Evolutionary conservation across 306 rosid species (phyloP).

Genomic region (Morella rubra): DNA sequence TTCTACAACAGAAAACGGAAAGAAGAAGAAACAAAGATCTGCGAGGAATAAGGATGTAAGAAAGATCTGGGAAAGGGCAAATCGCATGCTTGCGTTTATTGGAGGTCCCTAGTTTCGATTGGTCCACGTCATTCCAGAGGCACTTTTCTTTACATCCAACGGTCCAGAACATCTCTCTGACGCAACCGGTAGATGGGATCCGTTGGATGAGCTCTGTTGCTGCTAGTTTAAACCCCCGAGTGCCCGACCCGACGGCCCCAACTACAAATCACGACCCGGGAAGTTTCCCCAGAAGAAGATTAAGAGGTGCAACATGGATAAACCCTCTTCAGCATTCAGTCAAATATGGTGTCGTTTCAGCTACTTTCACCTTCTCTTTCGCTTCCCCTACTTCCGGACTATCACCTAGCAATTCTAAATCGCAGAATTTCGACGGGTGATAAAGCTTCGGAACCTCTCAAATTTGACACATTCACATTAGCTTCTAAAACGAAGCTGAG

Average conservation of each 20-base stretch:
- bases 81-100: not conserved
- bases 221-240: not conserved
- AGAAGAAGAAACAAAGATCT: too few relatives aligned
- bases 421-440: not conserved
- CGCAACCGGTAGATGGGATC: not conserved
- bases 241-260: not conserved
- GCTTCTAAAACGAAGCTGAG: constrained; percentile 17
- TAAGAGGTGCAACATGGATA: constrained; percentile 26
- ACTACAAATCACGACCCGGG: constrained; percentile 16
- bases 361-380: constrained; percentile 33
- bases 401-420: constrained; percentile 23
- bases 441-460: not conserved
- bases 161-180: not conserved
- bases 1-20: too few relatives aligned
- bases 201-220: constrained; percentile 3
- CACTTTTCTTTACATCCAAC: constrained; percentile 7
- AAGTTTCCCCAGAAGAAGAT: not conserved
- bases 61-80: not conserved
- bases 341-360: constrained; percentile 56
- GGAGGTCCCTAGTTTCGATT: not conserved
- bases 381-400: constrained; percentile 19
- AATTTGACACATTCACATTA: constrained; percentile 2
- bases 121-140: not conserved
- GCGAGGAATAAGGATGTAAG: constrained; percentile 12
- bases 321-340: constrained; percentile 40